Conservation (phyloP, 768 basidiomycete genomes). For the Mycena venus region DNA sequence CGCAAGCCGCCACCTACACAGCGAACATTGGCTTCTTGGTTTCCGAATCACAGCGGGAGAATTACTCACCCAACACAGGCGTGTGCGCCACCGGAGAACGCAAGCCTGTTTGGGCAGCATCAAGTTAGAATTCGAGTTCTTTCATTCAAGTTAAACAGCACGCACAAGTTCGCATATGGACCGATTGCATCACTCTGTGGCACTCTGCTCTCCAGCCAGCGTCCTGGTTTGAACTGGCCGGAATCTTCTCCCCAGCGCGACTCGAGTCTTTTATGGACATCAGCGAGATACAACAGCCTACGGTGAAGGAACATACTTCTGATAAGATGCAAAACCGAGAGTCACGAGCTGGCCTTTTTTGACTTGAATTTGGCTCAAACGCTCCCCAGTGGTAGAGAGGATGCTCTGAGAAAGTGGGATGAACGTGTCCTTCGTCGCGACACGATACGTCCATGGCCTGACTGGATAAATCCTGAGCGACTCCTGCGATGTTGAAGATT, state of each 20-base stretch:
- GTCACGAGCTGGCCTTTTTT: slow-evolving; percentile 51
- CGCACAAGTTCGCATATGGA: slow-evolving; percentile 40
- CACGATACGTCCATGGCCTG: slow-evolving; percentile 46
- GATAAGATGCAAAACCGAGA: slow-evolving; percentile 51
- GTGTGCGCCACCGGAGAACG: slow-evolving; percentile 25
- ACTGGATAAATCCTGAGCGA: slow-evolving; percentile 48
- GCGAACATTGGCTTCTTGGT: background rate
- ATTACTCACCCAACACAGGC: slow-evolving; percentile 34
- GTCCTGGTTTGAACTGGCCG: slow-evolving; percentile 50
- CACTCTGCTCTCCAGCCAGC: slow-evolving; percentile 50
- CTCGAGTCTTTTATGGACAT: slow-evolving; percentile 40
- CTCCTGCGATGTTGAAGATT: slow-evolving; percentile 40
- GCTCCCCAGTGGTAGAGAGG: slow-evolving; percentile 47
- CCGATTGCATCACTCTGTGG: slow-evolving; percentile 38
- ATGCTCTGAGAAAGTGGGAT: slow-evolving; percentile 58
- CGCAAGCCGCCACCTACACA: slow-evolving; percentile 36
- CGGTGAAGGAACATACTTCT: slow-evolving; percentile 44
- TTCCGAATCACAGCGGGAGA: slow-evolving; percentile 3
- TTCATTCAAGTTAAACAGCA: slow-evolving; percentile 20
- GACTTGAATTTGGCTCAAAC: slow-evolving; percentile 48
- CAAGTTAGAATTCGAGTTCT: slow-evolving; percentile 14
- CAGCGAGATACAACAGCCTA: slow-evolving; percentile 34
- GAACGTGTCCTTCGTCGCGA: slow-evolving; percentile 52
- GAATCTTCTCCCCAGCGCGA: slow-evolving; percentile 53
- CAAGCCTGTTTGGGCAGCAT: slow-evolving; percentile 2